phyloP scores from a whole-genome alignment of 345 rosid genomes.

The Sisymbrium altissimum region DNA sequence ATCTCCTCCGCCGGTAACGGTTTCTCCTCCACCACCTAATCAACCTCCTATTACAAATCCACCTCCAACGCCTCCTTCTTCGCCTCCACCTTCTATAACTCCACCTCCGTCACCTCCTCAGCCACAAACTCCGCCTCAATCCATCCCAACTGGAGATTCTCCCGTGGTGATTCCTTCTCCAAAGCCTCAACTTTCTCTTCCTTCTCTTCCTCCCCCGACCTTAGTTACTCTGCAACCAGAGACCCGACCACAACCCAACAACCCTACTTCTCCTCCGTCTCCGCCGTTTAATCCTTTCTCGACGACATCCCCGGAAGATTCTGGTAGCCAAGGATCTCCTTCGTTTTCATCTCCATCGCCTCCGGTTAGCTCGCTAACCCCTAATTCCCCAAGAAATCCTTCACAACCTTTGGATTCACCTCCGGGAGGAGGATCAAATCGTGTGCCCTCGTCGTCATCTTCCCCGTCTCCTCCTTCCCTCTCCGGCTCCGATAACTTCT shows the following conservation, averaged over 20 bases:
- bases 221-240: constrained; percentile 21
- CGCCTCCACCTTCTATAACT: constrained; percentile 23
- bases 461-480: constrained; percentile 25
- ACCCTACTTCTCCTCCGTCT: constrained; percentile 21
- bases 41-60: constrained; percentile 8
- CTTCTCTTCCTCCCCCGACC: constrained; percentile 27
- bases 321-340: constrained; percentile 16
- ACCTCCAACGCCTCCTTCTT: constrained; percentile 25
- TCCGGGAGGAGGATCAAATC: constrained; percentile 1
- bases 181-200: constrained; percentile 25
- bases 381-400: constrained; percentile 17
- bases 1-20: constrained; percentile 25
- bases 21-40: constrained; percentile 10
- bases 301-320: background rate
- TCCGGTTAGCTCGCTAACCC: constrained; percentile 2
- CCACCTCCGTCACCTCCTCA: constrained; percentile 37
- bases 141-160: background rate
- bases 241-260: constrained; percentile 16
- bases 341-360: constrained; percentile 1
- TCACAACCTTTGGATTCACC: constrained; percentile 22
- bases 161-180: constrained; percentile 22
- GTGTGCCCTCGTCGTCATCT: constrained; percentile 27
- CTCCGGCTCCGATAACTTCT: background rate
- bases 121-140: constrained; percentile 29
- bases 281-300: constrained; percentile 13